A percentile compares a stretch with the other conserved stretches of the same genome.
Conservation (phyloP, 2,329 filamentous ascomycete species). For the Botrytis tulipae region DNA sequence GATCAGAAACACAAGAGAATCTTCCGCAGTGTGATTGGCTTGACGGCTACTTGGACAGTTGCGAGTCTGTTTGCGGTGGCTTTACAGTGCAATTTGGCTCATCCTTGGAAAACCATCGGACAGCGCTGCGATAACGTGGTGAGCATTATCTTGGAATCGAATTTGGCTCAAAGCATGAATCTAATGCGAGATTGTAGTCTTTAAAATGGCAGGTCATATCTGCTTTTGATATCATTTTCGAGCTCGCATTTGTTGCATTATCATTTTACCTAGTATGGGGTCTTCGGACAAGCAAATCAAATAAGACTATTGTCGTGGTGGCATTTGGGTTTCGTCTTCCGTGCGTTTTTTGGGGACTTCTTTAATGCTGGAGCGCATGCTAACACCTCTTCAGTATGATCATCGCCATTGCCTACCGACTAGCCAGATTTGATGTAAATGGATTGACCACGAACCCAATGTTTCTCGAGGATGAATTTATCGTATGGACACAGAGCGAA, state of each 20-base stretch:
- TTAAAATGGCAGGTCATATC: constrained; percentile 43
- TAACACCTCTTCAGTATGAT: constrained; percentile 40
- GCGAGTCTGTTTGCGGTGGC: constrained; percentile 43
- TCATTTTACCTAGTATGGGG: constrained; percentile 42
- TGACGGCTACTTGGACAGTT: constrained; percentile 41
- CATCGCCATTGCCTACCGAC: constrained; percentile 41
- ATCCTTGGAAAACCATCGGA: constrained; percentile 41
- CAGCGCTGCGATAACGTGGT: constrained; percentile 32
- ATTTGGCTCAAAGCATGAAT: background rate
- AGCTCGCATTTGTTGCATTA: constrained; percentile 42
- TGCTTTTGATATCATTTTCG: constrained; percentile 44
- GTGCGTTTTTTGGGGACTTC: constrained; percentile 32
- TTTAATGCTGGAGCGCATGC: background rate
- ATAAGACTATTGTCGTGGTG: constrained; percentile 42
- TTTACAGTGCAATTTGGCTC: constrained; percentile 43
- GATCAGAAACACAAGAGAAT: constrained; percentile 43
- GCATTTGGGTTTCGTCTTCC: constrained; percentile 44
- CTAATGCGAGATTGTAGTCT: constrained; percentile 32
- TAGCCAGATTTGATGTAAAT: constrained; percentile 40
- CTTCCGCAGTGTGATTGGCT: constrained; percentile 30
- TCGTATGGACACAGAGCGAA: constrained; percentile 44
- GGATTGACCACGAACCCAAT: constrained; percentile 40
- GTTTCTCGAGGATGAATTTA: constrained; percentile 40
- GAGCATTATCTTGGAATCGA: background rate
- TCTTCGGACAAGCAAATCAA: constrained; percentile 41